Evolutionary conservation across 805 yeast species (phyloP).

Genomic region (Nakazawaea wyomingensis): DNA sequence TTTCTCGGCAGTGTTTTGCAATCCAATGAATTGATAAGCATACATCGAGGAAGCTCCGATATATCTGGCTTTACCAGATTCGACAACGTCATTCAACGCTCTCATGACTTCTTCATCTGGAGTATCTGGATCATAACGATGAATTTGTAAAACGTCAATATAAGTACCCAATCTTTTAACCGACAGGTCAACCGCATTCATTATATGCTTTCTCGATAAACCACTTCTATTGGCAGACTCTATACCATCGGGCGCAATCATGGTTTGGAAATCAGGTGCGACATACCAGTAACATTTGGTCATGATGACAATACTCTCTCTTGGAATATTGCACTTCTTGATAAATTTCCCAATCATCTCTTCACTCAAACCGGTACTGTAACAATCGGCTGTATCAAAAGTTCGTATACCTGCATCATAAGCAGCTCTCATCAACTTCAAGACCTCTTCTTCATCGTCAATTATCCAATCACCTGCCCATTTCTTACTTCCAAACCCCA

Average conservation of each 20-base stretch:
- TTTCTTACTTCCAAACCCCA: slow-evolving; percentile 27
- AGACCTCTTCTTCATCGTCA: slow-evolving; percentile 40
- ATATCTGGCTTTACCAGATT: slow-evolving; percentile 30
- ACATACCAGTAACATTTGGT: slow-evolving; percentile 20
- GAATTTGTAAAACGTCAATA: slow-evolving; percentile 51
- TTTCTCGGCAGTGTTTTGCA: slow-evolving; percentile 52
- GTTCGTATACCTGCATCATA: slow-evolving; percentile 41
- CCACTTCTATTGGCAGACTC: slow-evolving; percentile 31
- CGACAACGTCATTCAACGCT: slow-evolving; percentile 47
- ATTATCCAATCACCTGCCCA: slow-evolving; percentile 37
- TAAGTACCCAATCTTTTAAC: slow-evolving; percentile 44
- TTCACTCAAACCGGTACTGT: slow-evolving; percentile 25
- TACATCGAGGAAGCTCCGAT: slow-evolving; percentile 57
- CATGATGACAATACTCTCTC: slow-evolving; percentile 24
- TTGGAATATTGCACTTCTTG: slow-evolving; percentile 22
- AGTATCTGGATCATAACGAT: slow-evolving; percentile 42
- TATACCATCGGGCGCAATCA: not conserved
- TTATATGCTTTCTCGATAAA: slow-evolving; percentile 38
- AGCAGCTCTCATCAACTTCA: slow-evolving; percentile 37
- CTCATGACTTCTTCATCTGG: slow-evolving; percentile 51
- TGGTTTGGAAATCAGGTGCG: slow-evolving; percentile 11
- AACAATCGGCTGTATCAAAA: slow-evolving; percentile 36
- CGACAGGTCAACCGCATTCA: slow-evolving; percentile 35
- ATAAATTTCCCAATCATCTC: slow-evolving; percentile 22
- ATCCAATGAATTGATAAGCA: slow-evolving; percentile 45